Evolutionary conservation across 108 stramenopile genomes (phyloP).

Genomic region (Skeletonema potamos): DNA sequence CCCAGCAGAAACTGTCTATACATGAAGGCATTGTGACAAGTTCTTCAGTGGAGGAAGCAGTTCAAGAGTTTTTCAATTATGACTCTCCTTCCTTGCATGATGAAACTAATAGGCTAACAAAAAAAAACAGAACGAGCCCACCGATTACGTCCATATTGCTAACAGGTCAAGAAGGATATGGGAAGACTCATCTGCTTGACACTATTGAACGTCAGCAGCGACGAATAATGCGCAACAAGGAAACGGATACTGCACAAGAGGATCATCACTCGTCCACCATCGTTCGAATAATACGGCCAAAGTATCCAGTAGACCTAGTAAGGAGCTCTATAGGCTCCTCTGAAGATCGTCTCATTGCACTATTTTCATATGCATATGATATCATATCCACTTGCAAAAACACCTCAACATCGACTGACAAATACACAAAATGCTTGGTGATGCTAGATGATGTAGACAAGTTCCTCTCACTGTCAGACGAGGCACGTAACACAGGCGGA

Average conservation of each 20-base stretch:
- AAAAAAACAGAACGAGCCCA: not conserved
- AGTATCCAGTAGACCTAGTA: slow-evolving; percentile 50
- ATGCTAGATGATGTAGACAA: slow-evolving; percentile 74
- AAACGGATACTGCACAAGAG: too few species aligned
- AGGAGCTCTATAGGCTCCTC: slow-evolving; percentile 60
- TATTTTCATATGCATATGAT: slow-evolving; percentile 48
- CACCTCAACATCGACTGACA: not conserved
- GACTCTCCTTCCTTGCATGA: not conserved
- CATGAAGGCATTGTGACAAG: slow-evolving; percentile 22
- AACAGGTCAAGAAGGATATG: slow-evolving; percentile 67
- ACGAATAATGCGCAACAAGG: not conserved
- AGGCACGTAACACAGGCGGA: slow-evolving; percentile 5
- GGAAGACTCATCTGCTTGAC: slow-evolving; percentile 74
- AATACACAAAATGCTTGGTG: slow-evolving; percentile 42
- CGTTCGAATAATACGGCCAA: slow-evolving; percentile 55
- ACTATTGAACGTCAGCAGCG: slow-evolving; percentile 28
- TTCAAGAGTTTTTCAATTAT: slow-evolving; percentile 23
- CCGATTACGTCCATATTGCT: slow-evolving; percentile 38
- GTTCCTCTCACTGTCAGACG: slow-evolving; percentile 44
- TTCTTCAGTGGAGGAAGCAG: slow-evolving; percentile 35
- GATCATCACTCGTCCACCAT: too few species aligned
- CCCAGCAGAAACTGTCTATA: not conserved
- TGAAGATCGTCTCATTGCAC: slow-evolving; percentile 63
- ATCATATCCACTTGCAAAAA: not conserved
- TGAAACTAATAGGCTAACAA: not conserved